A percentile compares a stretch with the other conserved stretches of the same genome.
phyloP scores from a whole-genome alignment of 768 basidiomycete species.

The Termitomyces sp. region DNA sequence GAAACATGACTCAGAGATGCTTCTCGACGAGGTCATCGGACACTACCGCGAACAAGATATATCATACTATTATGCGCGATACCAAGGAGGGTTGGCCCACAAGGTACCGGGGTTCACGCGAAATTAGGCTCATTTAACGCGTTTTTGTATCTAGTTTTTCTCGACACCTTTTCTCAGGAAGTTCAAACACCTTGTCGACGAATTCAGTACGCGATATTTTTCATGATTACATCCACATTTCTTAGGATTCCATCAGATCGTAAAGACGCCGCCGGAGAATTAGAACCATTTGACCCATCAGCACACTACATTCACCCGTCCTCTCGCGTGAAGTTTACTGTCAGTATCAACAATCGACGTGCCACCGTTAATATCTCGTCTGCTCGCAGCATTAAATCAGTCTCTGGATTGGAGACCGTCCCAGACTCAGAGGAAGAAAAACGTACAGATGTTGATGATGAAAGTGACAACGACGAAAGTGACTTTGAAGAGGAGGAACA shows the following conservation, averaged over 20 bases:
- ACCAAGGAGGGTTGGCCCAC: constrained; percentile 52
- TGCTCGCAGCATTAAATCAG: constrained; percentile 21
- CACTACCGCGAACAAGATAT: constrained; percentile 39
- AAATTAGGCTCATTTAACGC: constrained; percentile 22
- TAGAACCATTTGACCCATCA: constrained; percentile 59
- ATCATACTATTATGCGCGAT: constrained; percentile 62
- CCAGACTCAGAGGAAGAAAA: constrained; percentile 34
- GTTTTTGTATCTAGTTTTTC: constrained; percentile 37
- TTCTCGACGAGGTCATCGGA: constrained; percentile 53
- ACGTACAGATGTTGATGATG: constrained; percentile 20
- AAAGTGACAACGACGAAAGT: constrained; percentile 20
- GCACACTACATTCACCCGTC: constrained; percentile 54
- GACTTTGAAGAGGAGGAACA: constrained; percentile 20
- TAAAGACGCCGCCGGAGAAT: constrained; percentile 38
- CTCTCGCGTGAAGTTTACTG: constrained; percentile 46
- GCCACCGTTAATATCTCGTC: constrained; percentile 23
- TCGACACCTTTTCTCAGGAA: constrained; percentile 34
- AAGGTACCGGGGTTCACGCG: constrained; percentile 40
- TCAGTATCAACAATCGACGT: constrained; percentile 28
- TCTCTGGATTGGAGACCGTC: constrained; percentile 25
- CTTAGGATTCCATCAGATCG: constrained; percentile 34
- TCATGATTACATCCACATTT: constrained; percentile 7
- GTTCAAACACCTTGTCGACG: constrained; percentile 45
- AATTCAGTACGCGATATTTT: constrained; percentile 46
- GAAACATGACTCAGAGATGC: constrained; percentile 28